Evolutionary conservation across 1,139 yeast species (phyloP).

Genomic region (Suhomyces wounanorum): DNA sequence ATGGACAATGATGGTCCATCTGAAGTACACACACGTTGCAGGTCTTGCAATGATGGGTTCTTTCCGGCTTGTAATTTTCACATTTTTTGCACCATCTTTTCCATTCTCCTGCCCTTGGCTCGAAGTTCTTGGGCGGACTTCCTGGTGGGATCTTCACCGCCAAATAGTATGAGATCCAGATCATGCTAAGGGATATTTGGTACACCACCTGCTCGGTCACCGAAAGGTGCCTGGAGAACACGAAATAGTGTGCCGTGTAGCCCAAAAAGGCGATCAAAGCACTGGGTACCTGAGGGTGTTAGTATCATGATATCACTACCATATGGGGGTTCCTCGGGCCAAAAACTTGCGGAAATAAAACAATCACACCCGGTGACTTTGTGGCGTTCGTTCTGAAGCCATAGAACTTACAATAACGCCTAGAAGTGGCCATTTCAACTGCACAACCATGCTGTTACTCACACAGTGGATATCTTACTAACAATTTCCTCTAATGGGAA

Average conservation of each 20-base stretch:
- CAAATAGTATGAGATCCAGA: conserved; percentile 69
- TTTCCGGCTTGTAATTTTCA: conserved; percentile 64
- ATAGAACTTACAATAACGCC: conserved; percentile 51
- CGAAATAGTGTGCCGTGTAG: conserved; percentile 61
- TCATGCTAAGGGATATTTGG: conserved; percentile 51
- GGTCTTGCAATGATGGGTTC: conserved; percentile 77
- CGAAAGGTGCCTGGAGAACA: conserved; percentile 50
- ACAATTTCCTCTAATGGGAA: background rate
- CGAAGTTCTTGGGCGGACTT: conserved; percentile 46
- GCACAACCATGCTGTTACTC: conserved; percentile 35
- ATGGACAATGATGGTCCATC: conserved; percentile 88
- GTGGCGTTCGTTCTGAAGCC: too few relatives aligned
- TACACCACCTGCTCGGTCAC: conserved; percentile 45
- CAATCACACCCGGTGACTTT: too few relatives aligned
- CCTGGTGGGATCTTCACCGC: conserved; percentile 68
- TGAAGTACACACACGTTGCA: conserved; percentile 64
- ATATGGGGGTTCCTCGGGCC: background rate
- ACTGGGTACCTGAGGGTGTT: conserved; percentile 59
- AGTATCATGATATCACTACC: conserved; percentile 13
- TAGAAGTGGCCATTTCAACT: conserved; percentile 58
- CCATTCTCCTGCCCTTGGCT: conserved; percentile 47
- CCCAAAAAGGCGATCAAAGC: conserved; percentile 62
- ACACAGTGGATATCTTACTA: background rate
- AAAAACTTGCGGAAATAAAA: background rate
- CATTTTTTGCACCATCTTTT: conserved; percentile 69